phyloP scores from a whole-genome alignment of 345 rosid genomes.

The Atalantia buxifolia region DNA sequence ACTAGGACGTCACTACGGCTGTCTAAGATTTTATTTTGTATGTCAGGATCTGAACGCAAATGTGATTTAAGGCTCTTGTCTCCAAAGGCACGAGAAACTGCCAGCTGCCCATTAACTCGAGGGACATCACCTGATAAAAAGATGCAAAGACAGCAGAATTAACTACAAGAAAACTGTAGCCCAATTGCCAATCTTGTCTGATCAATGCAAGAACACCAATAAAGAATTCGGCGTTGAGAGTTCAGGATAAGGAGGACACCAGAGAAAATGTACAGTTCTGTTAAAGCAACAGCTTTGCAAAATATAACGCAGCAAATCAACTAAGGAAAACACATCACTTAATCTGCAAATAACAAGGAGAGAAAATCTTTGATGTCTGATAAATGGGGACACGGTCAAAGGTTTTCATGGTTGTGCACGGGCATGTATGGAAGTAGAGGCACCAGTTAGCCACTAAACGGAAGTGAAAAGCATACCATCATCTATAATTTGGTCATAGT shows the following conservation, averaged over 20 bases:
- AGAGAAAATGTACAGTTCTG: neutral
- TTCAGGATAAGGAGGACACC: neutral
- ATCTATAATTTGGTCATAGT: neutral
- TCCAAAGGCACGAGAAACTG: slow-evolving; percentile 77
- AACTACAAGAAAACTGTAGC: neutral
- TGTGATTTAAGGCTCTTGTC: slow-evolving; percentile 71
- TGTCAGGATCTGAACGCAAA: slow-evolving; percentile 62
- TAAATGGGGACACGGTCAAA: neutral
- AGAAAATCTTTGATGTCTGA: neutral
- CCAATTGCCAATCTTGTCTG: neutral
- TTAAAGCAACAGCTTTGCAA: neutral
- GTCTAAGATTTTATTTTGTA: slow-evolving; percentile 35
- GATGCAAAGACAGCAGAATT: slow-evolving; percentile 1
- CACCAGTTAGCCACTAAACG: neutral
- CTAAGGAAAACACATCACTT: neutral
- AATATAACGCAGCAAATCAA: neutral
- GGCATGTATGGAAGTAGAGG: neutral
- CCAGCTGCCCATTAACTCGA: slow-evolving; percentile 72
- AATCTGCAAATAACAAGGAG: neutral
- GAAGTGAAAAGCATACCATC: neutral
- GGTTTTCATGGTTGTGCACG: neutral
- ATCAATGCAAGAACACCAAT: neutral
- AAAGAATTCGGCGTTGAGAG: neutral
- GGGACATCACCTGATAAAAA: slow-evolving; percentile 66
- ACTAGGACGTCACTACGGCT: slow-evolving; percentile 39